A percentile compares a stretch with the other conserved stretches of the same genome.
Conservation (phyloP, 108 stramenopile species). For the Nannochloropsis oceanica region DNA sequence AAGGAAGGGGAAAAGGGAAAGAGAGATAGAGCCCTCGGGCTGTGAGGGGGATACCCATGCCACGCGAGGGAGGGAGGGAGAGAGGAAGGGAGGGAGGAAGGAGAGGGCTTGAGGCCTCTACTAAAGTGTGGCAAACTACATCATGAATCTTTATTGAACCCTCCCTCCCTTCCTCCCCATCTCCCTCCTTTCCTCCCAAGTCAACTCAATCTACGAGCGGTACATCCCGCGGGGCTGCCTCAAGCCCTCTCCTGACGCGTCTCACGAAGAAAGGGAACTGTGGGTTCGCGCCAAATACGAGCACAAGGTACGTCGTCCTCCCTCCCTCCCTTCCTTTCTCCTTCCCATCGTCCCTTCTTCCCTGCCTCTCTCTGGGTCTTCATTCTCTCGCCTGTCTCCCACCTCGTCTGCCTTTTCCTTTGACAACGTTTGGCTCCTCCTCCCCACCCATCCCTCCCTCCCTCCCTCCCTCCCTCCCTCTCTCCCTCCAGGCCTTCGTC, state of each 20-base stretch:
- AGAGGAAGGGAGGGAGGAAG: neutral
- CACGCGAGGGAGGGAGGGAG: neutral
- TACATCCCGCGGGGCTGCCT: slow-evolving; percentile 32
- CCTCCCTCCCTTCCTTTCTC: neutral
- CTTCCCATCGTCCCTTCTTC: neutral
- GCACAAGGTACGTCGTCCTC: neutral
- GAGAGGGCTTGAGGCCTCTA: neutral
- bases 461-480: neutral
- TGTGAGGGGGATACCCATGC: neutral
- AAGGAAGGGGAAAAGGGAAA: neutral
- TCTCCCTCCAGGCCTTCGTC: neutral
- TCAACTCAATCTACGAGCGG: slow-evolving; percentile 32
- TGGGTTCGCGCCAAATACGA: slow-evolving; percentile 36
- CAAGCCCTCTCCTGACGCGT: slow-evolving; percentile 29
- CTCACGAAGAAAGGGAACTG: neutral
- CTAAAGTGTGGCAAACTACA: neutral
- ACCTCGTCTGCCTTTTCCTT: too few species aligned
- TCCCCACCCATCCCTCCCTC: too few species aligned
- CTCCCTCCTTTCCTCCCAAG: neutral
- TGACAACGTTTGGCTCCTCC: too few species aligned
- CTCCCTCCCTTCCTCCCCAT: neutral
- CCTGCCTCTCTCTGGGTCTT: neutral
- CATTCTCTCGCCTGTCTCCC: neutral
- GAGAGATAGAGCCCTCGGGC: slow-evolving; percentile 1
- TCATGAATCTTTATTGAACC: neutral